Evolutionary conservation across 176 grass and related monocot species (phyloP), one percentile per base, ranked within the genome.

Genomic region (Tuctoria greenei): DNA sequence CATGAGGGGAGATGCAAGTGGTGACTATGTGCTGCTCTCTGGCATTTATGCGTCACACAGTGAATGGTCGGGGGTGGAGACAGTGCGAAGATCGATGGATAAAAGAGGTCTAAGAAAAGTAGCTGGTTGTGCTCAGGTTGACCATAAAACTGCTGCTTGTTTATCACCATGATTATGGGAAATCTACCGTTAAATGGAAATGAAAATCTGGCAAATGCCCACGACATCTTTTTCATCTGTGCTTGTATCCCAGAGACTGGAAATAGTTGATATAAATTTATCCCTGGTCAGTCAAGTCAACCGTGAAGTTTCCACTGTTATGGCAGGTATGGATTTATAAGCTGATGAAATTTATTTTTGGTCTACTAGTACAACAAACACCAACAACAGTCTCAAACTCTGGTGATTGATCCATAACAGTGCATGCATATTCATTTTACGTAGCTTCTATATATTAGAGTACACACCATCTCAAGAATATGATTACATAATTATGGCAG

Each of bases 1-100:
- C 60, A 69, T 81, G 70, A 75, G 51, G 7, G 66, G 72, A 71
- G 81, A 84, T 74, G 61, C 72, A 56, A 87, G 67, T 45, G 80
- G 77, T 3, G 81, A 87, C 36, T 91, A 87, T 78, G 67, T 91
- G 16, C 43, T 87, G 72, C 76, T 87, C 16, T 87, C 88, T 55
- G 64, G 85, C 60, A 76, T 91, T 27, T 87, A 84, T 20, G 81
- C 84, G 9, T 77, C 71, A 16, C 45, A 41, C 27, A 55, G 50
- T 81, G 67, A 81, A 76, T 91, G 88, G 84, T 27, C 64, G 43
- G 75, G 51, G 44, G 72, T 87, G 43, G 84, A 87, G 84, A 72
- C 63, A 18, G 25, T 77, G 14, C 64, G 88, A 40, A 76, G 69
- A n/a, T 73, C 46, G 17, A 87, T 87, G 88, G 77, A 87, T 49